These are phyloP conservation scores for Colletotrichum brevisporum DNA, from an alignment of 2,329 filamentous ascomycete genomes.

Conservation along the genomic window DNA sequence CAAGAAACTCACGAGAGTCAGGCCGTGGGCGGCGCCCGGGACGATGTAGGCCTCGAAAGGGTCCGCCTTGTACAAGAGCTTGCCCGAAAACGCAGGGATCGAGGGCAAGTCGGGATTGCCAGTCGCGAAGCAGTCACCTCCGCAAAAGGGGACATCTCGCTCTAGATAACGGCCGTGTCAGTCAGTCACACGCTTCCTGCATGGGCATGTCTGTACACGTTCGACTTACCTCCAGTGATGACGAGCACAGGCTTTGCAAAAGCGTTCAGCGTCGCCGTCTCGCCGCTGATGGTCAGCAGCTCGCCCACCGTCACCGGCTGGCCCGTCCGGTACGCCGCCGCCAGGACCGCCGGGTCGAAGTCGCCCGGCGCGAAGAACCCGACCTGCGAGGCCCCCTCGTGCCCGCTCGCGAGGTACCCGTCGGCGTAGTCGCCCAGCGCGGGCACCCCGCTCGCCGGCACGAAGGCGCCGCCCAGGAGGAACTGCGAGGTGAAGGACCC, in stretches of 20 bases:
- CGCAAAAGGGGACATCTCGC: slow-evolving; percentile 70
- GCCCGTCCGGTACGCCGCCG: slow-evolving; percentile 60
- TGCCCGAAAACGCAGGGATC: slow-evolving; percentile 59
- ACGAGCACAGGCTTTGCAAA: slow-evolving; percentile 71
- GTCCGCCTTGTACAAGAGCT: slow-evolving; percentile 59
- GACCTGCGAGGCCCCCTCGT: slow-evolving; percentile 64
- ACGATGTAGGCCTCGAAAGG: slow-evolving; percentile 69
- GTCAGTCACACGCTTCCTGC: not conserved
- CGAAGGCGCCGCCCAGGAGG: slow-evolving; percentile 61
- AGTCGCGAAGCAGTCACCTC: slow-evolving; percentile 69
- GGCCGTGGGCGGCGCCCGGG: slow-evolving; percentile 63
- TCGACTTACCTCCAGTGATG: slow-evolving; percentile 66
- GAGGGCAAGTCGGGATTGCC: slow-evolving; percentile 53
- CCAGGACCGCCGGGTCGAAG: slow-evolving; percentile 69
- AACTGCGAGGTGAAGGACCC: slow-evolving; percentile 59
- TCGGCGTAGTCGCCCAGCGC: slow-evolving; percentile 53
- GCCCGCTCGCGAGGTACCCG: slow-evolving; percentile 67
- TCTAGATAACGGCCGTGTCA: slow-evolving; percentile 46
- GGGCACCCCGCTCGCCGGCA: slow-evolving; percentile 54
- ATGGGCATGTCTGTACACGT: no score
- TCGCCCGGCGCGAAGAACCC: slow-evolving; percentile 66
- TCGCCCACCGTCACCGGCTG: slow-evolving; percentile 72
- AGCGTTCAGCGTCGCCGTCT: slow-evolving; percentile 49
- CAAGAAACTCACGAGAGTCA: slow-evolving; percentile 59
- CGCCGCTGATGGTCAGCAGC: slow-evolving; percentile 66